Base-by-base conservation (phyloP, 2,329 filamentous ascomycete genomes). In the Aspergillus novoparasiticus region DNA sequence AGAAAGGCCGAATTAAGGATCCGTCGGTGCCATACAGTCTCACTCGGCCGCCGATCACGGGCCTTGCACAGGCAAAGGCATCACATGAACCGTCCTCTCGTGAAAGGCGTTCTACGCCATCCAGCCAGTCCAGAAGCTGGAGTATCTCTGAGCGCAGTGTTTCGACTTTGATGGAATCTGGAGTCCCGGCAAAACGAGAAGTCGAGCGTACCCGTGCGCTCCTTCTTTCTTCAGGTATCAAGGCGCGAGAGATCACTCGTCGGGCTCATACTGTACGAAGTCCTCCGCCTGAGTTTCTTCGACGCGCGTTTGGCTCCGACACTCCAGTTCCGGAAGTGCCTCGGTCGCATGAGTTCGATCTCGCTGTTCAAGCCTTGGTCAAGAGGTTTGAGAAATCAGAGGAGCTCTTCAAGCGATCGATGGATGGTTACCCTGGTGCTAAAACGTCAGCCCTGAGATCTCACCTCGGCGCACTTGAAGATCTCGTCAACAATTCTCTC, bases 211-310 rank as follows among this genome's bases (percentile, higher is more conserved):
- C 94, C 2, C 86, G 88, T 62, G 87, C 92, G 0, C 83, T 96
- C 10, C 86, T 97, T 46, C 82, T 96, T 26, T 91, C 89, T 66
- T 92, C 93, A 0, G 94, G 93, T n/a, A 89, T 97, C 72, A 96
- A 96, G 79, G 94, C 94, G 0, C 89, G 89, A 71, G 92, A 95
- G 72, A 91, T 97, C 60, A 84, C 84, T 32, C 85, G 88, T 4
- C 86, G 90, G 54, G 88, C 90, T 4, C 79, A 89, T 51, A 82
- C 83, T 41, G 64, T 74, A 23, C 77, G 77, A 23, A 71, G 71
- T 26, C 71, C 73, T 28, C 76, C 76, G 14, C 73, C 78, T 6
- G 70, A 72, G 3, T 79, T 81, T 57, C 66, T 80, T 50, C 73
- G 70, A 59, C 71, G 66, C 55, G 66, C 75, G 9, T 64, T 72